Percentiles rank a stretch among this genome's conserved stretches.
Conservation (phyloP, 1,284 basidiomycete species). For the Fomitopsis pinicola region DNA sequence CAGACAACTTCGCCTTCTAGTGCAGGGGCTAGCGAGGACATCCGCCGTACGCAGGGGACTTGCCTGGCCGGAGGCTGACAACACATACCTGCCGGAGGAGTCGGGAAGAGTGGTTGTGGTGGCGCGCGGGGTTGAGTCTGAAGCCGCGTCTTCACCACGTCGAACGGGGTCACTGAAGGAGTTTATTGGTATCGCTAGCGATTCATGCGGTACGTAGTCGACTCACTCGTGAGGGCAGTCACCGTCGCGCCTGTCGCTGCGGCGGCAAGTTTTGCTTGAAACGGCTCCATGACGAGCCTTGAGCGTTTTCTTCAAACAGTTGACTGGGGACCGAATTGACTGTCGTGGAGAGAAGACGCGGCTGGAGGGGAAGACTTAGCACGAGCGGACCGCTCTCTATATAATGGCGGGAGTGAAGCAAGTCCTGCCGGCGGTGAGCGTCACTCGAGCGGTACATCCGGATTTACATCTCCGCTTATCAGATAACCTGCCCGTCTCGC, state of each 20-base stretch:
- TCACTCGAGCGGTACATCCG: slow-evolving; percentile 7
- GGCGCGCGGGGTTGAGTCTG: slow-evolving; percentile 68
- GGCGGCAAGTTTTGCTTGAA: slow-evolving; percentile 76
- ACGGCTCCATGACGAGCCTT: slow-evolving; percentile 54
- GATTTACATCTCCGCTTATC: slow-evolving; percentile 15
- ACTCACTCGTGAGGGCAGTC: slow-evolving; percentile 80
- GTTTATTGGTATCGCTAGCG: not conserved
- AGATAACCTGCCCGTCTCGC: slow-evolving; percentile 10
- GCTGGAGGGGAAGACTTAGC: not conserved
- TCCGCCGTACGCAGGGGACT: slow-evolving; percentile 63
- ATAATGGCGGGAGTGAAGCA: not conserved
- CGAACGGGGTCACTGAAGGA: slow-evolving; percentile 85
- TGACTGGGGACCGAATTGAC: not conserved
- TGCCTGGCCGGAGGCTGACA: slow-evolving; percentile 45
- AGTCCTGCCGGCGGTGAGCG: slow-evolving; percentile 15
- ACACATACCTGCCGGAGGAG: slow-evolving; percentile 50
- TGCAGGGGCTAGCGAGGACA: slow-evolving; percentile 62
- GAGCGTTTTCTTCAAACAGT: not conserved
- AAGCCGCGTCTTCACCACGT: slow-evolving; percentile 90
- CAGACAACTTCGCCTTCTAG: slow-evolving; percentile 65
- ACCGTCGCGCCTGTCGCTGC: slow-evolving; percentile 78
- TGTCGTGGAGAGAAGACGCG: not conserved
- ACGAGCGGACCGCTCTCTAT: not conserved
- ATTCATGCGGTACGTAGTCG: not conserved
- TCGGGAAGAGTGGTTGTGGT: slow-evolving; percentile 43